A percentile compares a stretch with the other conserved stretches of the same genome.
Conservation (phyloP, 2,329 filamentous ascomycete genomes). For the Fusarium incarnatum region DNA sequence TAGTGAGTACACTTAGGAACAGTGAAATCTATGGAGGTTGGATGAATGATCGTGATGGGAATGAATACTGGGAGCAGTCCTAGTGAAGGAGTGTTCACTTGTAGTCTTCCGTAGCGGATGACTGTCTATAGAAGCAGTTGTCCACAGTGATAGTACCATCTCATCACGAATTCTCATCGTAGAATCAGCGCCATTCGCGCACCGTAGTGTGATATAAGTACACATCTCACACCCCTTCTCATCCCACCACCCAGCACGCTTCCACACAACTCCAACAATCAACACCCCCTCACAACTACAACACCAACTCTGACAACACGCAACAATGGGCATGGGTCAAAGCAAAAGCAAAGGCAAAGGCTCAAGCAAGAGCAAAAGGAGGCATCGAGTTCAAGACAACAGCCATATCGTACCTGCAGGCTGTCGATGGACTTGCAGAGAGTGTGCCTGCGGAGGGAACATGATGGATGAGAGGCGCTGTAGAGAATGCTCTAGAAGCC, state of each 20-base stretch:
- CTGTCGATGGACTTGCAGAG: not conserved
- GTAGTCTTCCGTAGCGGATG: no score
- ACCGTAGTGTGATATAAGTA: no score
- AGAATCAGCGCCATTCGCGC: rapidly evolving
- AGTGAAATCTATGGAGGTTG: no score
- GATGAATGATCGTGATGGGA: no score
- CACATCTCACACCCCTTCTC: not conserved
- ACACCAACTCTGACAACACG: not conserved
- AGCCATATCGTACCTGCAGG: not conserved
- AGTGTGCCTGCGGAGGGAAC: not conserved
- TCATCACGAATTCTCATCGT: not conserved
- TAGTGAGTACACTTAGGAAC: no score
- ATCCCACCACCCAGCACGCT: not conserved
- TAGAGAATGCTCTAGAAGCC: not conserved
- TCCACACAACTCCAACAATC: no score
- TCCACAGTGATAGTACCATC: not conserved
- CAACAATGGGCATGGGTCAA: not conserved
- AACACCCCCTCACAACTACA: not conserved
- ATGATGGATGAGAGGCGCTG: not conserved
- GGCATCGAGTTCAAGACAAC: no score
- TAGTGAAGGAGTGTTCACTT: no score
- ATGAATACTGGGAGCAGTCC: no score
- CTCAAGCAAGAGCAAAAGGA: no score
- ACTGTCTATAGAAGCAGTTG: rapidly evolving
- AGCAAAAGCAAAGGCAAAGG: no score